phyloP scores from a whole-genome alignment of 306 rosid genomes.

The Quercus glauca region DNA sequence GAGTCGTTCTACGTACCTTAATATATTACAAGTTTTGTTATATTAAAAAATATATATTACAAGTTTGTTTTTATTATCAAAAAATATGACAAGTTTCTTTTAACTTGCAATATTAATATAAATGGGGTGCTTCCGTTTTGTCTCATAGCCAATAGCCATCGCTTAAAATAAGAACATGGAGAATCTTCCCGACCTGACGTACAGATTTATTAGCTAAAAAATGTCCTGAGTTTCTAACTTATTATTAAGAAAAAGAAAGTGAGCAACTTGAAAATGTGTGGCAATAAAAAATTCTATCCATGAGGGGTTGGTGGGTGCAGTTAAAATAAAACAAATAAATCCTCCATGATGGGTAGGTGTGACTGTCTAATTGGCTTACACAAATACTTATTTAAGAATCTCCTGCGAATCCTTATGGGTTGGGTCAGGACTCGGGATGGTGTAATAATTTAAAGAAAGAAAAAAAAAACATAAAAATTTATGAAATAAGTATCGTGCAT shows the following conservation, averaged over 20 bases:
- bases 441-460: not conserved
- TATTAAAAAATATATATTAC: too few relatives aligned
- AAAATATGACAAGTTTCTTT: not conserved
- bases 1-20: not conserved
- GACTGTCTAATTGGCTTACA: not conserved
- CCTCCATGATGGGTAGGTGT: constrained; percentile 6
- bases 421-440: too few relatives aligned
- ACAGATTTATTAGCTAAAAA: too few relatives aligned
- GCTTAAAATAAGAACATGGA: not conserved
- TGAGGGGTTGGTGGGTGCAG: not conserved
- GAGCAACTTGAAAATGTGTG: not conserved
- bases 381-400: not conserved
- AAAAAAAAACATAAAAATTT: not conserved
- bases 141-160: not conserved
- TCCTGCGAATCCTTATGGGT: not conserved
- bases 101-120: not conserved
- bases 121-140: not conserved
- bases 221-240: too few relatives aligned
- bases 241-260: not conserved
- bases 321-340: not conserved
- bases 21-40: not conserved
- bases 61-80: too few relatives aligned
- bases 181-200: constrained; percentile 9
- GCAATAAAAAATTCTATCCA: constrained; percentile 2
- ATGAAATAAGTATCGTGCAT: not conserved